Conservation (phyloP, 306 rosid genomes). For the Sicyos edulis region DNA sequence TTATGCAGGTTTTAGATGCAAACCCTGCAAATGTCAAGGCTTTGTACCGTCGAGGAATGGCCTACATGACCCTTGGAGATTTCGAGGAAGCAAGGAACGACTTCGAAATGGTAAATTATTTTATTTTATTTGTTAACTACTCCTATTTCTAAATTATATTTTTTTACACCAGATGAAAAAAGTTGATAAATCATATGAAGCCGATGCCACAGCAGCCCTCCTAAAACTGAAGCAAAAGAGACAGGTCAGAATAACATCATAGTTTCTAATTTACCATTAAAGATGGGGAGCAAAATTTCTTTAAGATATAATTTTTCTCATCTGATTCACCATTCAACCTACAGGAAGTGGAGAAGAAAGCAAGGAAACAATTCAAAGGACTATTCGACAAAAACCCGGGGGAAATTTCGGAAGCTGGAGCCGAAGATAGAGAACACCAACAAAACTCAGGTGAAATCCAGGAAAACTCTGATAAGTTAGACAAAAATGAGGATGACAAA, state of each 20-base stretch:
- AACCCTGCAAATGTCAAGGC: constrained; percentile 86
- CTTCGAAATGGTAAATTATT: constrained; percentile 57
- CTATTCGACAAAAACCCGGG: constrained; percentile 94
- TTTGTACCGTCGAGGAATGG: constrained; percentile 98
- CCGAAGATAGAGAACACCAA: constrained; percentile 34
- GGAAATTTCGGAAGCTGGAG: constrained; percentile 60
- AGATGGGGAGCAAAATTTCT: not conserved
- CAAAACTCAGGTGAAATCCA: constrained; percentile 35
- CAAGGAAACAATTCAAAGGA: constrained; percentile 78
- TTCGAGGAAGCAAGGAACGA: constrained; percentile 83
- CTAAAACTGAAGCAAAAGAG: constrained; percentile 65
- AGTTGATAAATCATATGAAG: constrained; percentile 64
- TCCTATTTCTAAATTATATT: constrained; percentile 23
- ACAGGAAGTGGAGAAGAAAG: constrained; percentile 73
- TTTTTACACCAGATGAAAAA: constrained; percentile 56
- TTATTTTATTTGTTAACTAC: not conserved
- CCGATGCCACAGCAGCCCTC: constrained; percentile 86
- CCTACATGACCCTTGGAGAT: constrained; percentile 75
- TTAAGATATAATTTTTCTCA: not conserved
- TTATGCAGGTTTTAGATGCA: constrained; percentile 71
- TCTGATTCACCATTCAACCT: constrained; percentile 23
- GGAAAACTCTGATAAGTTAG: constrained; percentile 33
- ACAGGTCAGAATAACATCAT: constrained; percentile 45
- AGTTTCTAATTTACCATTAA: not conserved
- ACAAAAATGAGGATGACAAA: constrained; percentile 33